Base-by-base conservation (phyloP, 768 basidiomycete species). In the Kwoniella europaea region DNA sequence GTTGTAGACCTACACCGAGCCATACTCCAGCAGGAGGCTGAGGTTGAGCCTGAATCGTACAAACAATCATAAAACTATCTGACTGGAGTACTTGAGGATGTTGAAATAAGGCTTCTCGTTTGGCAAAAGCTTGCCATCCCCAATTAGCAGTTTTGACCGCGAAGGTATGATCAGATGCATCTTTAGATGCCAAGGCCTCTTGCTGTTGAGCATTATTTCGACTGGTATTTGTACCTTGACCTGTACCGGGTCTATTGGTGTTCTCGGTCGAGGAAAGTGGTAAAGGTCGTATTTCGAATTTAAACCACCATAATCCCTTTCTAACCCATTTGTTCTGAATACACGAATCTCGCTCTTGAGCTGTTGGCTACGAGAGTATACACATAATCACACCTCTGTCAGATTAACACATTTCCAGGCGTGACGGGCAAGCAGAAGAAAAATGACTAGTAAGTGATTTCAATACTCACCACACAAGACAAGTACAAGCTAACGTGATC, bases 91-190 rank as follows among this genome's bases (percentile, higher is more conserved):
- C 76, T 35, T 59, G 24, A 1, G 78, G 59, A 60, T 77, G 50
- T 88, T 87, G 55, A 87, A 86, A 82, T 88, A 91, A 83, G 87
- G 92, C 20, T 70, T 94, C 92, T 75, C 92, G 86, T 67, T 88
- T 88, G 50, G 91, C 89, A 81, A 94, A 94, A n/a, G 71, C 72
- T 55, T 87, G 91, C 91, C 92, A 94, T 82, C 91, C 92, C 92
- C 92, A 93, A 76, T 93, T 93, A 35, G 91, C 90, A 13, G 92
- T 88, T 82, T 91, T 90, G 80, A 87, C 88, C 12, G 91, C 91
- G 72, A 94, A 93, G 0, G 90, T 88, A 79, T 93, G 92, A 70
- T 93, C 91, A 42, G 90, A 86, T 0, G 92, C 92, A 81, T 93
- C 92, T 79, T 93, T 94, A 52, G 86, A 82, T 68, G 80, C 76